Evolutionary conservation across 192 early-diverging fungal genomes (phyloP), one percentile per base, ranked within the genome.

Genomic region (Chytriomyces confervae): DNA sequence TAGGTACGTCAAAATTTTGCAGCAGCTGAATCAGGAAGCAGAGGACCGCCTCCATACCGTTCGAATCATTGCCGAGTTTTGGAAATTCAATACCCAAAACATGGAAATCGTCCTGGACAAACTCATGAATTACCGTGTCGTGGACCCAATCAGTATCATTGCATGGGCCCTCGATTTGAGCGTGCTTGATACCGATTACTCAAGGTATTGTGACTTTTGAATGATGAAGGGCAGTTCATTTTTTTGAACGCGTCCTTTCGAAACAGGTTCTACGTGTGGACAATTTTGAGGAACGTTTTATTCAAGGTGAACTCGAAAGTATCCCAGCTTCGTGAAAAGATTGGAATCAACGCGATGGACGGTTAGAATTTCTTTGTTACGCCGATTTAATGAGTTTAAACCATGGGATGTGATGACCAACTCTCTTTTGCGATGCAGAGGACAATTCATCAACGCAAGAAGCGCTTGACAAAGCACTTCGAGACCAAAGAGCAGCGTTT

Each of bases 91-190:
- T 79, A 89, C 93, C 29, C 96, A 94, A 79, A 95, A 97, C 81
- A 82, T 96, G 81, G 94, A 93, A 13, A 97, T 99, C 73, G 86
- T 95, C 27, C 83, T 98, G 72, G 96, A 95, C 83, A 98, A 98
- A 81, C 86, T 99, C 72, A 84, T 97, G 70, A 96, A 97, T 82
- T 99, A 99, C 84, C 91, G 95, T 45, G 91, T 99, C 5, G 87
- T 98, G 50, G 95, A 96, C 69, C 93, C 95, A 16, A 84, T 84
- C 61, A 89, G 91, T 11, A 93, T 98, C 45, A 83, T 97, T 61
- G 83, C 89, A 45, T 93, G 94, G 93, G 82, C 94, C 36, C 91
- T 97, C 7, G 61, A 72, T 45, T 23, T 64, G 57, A 75, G 77
- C 9, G 65, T 82, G 20, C 73, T 87, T 43, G 77, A 67, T 23